phyloP scores from a whole-genome alignment of 768 basidiomycete genomes.

The Epithele typhae region DNA sequence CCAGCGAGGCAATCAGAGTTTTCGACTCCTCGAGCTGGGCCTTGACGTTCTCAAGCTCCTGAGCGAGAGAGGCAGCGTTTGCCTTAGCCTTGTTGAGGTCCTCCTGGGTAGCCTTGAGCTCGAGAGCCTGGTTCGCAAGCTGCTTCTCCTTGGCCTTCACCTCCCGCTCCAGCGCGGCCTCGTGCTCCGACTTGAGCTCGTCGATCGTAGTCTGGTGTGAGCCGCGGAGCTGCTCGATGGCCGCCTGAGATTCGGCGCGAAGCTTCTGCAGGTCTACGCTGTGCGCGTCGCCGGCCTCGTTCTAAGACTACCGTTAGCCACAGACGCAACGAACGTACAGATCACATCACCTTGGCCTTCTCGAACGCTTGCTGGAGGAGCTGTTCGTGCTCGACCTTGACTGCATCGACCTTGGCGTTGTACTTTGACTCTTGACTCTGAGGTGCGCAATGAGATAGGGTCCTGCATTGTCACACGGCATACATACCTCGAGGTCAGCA shows the following conservation, averaged over 20 bases:
- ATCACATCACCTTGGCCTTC: constrained; percentile 59
- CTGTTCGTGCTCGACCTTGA: constrained; percentile 60
- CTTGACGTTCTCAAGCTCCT: constrained; percentile 53
- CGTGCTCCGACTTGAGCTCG: constrained; percentile 60
- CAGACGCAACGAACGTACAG: constrained; percentile 4
- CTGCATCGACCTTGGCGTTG: constrained; percentile 56
- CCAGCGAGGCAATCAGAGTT: constrained; percentile 35
- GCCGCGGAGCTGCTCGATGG: constrained; percentile 64
- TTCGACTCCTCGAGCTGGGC: constrained; percentile 64
- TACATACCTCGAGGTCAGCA: constrained; percentile 62
- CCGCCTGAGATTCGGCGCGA: constrained; percentile 58
- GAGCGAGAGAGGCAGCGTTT: constrained; percentile 43
- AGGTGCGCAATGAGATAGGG: constrained; percentile 2
- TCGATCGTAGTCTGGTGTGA: constrained; percentile 60
- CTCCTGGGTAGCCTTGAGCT: constrained; percentile 82
- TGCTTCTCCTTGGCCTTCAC: constrained; percentile 57
- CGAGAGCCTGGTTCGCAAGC: constrained; percentile 55
- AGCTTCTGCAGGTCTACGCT: constrained; percentile 66
- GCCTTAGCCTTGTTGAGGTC: constrained; percentile 76
- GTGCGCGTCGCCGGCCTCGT: constrained; percentile 68
- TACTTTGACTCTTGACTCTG: constrained; percentile 72
- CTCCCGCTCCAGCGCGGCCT: constrained; percentile 53
- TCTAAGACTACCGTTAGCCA: constrained; percentile 32
- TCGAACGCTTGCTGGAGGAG: constrained; percentile 69
- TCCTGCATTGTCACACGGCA: too few species aligned